These are phyloP conservation scores for Pichia sp. DNA, from an alignment of 1,139 yeast genomes.

Conservation along the genomic window DNA sequence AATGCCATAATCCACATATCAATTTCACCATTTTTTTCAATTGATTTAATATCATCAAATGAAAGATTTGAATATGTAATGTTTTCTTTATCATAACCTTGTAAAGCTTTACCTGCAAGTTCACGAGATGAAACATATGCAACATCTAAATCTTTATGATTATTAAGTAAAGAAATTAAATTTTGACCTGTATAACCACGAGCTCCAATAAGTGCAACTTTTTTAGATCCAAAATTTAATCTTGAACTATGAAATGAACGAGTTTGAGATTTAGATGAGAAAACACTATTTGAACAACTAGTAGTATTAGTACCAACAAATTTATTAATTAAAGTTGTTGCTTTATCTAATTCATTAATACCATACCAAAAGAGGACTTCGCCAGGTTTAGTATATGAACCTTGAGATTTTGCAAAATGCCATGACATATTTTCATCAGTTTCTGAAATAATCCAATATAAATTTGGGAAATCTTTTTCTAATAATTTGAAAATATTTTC, in stretches of 20 bases:
- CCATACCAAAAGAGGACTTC: slow-evolving; percentile 95
- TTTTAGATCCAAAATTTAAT: slow-evolving; percentile 31
- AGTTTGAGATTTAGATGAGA: slow-evolving; percentile 24
- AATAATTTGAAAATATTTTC: slow-evolving; percentile 88
- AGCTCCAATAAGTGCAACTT: slow-evolving; percentile 94
- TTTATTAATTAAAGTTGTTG: slow-evolving; percentile 56
- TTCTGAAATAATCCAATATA: slow-evolving; percentile 89
- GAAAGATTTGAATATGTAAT: slow-evolving; percentile 80
- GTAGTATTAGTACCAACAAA: slow-evolving; percentile 36
- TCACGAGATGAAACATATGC: slow-evolving; percentile 96
- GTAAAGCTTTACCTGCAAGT: slow-evolving; percentile 75
- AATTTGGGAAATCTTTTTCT: slow-evolving; percentile 61
- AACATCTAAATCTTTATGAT: slow-evolving; percentile 81
- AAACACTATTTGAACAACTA: slow-evolving; percentile 27
- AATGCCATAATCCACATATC: slow-evolving; percentile 99
- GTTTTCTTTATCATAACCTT: slow-evolving; percentile 78
- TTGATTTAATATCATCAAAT: slow-evolving; percentile 72
- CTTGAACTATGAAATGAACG: slow-evolving; percentile 32
- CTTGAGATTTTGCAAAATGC: slow-evolving; percentile 91
- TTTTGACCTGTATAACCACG: slow-evolving; percentile 98
- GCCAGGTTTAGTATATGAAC: slow-evolving; percentile 87
- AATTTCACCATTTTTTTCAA: slow-evolving; percentile 72
- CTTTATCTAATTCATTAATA: slow-evolving; percentile 55
- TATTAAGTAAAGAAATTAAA: slow-evolving; percentile 75
- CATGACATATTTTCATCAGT: slow-evolving; percentile 87